Evolutionary conservation across 1,284 basidiomycete species (phyloP).

Genomic region (Coniferiporia weirii): DNA sequence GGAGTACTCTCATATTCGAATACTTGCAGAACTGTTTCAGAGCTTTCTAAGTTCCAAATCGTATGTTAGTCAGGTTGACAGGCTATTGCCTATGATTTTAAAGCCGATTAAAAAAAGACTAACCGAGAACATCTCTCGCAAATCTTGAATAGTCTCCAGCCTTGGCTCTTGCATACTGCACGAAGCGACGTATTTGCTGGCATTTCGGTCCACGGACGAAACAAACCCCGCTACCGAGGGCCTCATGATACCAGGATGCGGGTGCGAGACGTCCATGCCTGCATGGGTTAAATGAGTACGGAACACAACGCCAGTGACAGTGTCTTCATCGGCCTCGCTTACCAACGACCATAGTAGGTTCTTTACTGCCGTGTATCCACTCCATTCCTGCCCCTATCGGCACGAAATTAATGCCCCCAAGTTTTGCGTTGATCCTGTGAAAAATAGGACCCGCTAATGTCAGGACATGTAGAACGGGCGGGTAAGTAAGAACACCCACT

Average conservation of each 20-base stretch:
- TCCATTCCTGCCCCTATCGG: constrained; percentile 25
- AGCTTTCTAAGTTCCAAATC: not conserved
- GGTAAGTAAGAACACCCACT: constrained; percentile 24
- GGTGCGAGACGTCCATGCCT: constrained; percentile 41
- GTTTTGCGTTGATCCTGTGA: constrained; percentile 36
- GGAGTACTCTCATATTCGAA: constrained; percentile 15
- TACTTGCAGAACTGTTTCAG: not conserved
- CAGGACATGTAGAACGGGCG: no score
- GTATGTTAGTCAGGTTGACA: not conserved
- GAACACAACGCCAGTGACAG: not conserved
- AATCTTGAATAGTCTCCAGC: constrained; percentile 14
- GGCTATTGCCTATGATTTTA: no score
- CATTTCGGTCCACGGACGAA: constrained; percentile 28
- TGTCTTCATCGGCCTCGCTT: not conserved
- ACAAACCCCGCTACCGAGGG: constrained; percentile 36
- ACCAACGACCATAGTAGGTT: constrained; percentile 37
- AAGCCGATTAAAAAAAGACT: not conserved
- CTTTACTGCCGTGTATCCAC: constrained; percentile 15
- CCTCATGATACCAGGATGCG: constrained; percentile 28
- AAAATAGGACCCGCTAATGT: not conserved
- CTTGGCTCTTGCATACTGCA: constrained; percentile 12
- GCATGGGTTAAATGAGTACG: not conserved
- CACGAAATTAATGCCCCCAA: constrained; percentile 34
- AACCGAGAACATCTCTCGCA: constrained; percentile 18
- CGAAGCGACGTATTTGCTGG: constrained; percentile 21